Base-by-base conservation (phyloP, 306 rosid species). In the Canavalia gladiata region DNA sequence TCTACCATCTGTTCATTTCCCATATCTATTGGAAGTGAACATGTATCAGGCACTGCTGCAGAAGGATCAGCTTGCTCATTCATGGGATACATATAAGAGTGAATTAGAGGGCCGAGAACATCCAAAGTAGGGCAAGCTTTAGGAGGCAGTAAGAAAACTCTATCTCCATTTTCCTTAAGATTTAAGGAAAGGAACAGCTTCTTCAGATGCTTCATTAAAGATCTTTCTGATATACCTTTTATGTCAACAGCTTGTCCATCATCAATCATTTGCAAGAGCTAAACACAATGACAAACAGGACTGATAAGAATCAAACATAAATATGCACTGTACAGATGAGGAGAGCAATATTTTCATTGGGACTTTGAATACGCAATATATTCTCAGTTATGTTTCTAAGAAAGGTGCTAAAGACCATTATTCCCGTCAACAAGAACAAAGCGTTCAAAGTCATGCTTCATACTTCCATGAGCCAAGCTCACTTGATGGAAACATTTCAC, bases 201-300 rank as follows among this genome's bases (percentile, higher is more conserved):
- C 86, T 90, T 89, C 77, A 94, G 60, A 88, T 88, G 90, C 84
- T 86, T 94, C 74, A 80, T 58, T 52, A 94, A 80, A 80, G 90
- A 69, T 69, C 46, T 80, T 72, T 89, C 98, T 41, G 98, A 92
- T 81, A 94, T 88, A 47, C 94, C 97, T 78, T 88, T 94, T 64
- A 92, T 90, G 80, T 94, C 97, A 86, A 94, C 97, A 31, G 98
- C 98, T 91, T 92, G 97, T 13, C 98, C 97, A 68, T 77, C 86
- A 86, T 94, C 98, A 86, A 94, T 90, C 97, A 92, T 94, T 89
- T 87, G 89, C 87, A 94, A 81, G 79, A 94, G 91, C 98, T 94
- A 52, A 81, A 72, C 29, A 47, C 45, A 85, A 34, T 33, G 82
- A 43, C 83, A 30, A 18, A 75, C 68, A 72, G 57, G 13, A 35